Base-by-base conservation (phyloP, 2,329 filamentous ascomycete species). In the Neopestalotiopsis sp. region DNA sequence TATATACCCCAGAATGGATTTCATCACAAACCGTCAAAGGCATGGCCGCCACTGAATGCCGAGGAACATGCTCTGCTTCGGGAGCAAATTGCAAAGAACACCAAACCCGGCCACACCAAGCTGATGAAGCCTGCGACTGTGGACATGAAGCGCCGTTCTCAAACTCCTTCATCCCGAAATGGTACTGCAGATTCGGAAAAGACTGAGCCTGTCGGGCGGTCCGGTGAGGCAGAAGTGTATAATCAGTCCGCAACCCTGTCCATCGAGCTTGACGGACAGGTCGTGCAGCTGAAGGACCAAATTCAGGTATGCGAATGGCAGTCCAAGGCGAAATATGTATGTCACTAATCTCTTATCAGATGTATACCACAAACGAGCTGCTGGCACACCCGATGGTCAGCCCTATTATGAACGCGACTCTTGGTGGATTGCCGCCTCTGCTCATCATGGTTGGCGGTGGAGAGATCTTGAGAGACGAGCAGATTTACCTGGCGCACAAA, bases 401-500 rank as follows among this genome's bases (percentile, higher is more conserved):
- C 65, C 94, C 96, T 1, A 87, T 94, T 3, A 86, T 98, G 76
- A 94, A 98, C 74, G 91, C 95, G 1, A 95, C 94, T 0, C 86
- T 99, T 0, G 96, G 96, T 57, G 96, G 96, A 0, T 85, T 99
- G 3, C 95, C 95, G 0, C 96, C 96, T 0, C 82, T 98, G 34
- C 85, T 97, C 5, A 92, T 99, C 58, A 89, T 97, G 77, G 91
- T 92, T 1, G 96, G 95, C 4, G 95, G 95, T 4, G 95, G 93
- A 1, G 96, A 99, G 78, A 87, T 97, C 64, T 85, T 99, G 20
- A 90, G 94, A 13, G 96, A 99, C 75, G 96, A 99, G 80, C 96
- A 98, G 77, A 93, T 98, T 66, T 98, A 97, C 72, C 77, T 98
- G 14, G 96, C 95, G 0, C 96, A 99, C 80, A 98, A 98, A 80